Conservation (phyloP, 257 asterid species). For the Solanum verrucosum region DNA sequence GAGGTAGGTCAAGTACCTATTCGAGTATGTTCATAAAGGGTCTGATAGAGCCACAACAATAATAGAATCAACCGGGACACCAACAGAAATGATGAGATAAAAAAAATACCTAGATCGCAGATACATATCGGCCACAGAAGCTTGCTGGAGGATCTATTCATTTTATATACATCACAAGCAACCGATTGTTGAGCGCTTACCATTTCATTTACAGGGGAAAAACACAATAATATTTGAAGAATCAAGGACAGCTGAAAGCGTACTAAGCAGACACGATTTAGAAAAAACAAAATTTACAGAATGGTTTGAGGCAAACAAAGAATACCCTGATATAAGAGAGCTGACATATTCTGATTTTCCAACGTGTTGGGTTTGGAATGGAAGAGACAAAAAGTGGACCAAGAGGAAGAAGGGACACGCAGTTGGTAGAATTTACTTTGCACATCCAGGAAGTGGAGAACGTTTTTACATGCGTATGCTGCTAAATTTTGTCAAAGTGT, state of each 20-base stretch:
- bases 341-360: not conserved
- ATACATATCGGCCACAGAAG: not conserved
- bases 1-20: no score
- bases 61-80: not conserved
- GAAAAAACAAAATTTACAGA: not conserved
- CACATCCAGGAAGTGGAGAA: not conserved
- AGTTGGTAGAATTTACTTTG: not conserved
- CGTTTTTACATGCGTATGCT: not conserved
- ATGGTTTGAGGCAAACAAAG: constrained; percentile 2
- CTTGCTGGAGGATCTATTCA: not conserved
- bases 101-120: not conserved
- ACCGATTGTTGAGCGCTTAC: not conserved
- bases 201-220: not conserved
- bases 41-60: not conserved
- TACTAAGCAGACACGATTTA: not conserved
- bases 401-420: not conserved
- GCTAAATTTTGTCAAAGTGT: not conserved
- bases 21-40: no score
- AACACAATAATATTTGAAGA: not conserved
- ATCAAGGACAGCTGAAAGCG: not conserved
- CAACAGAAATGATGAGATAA: not conserved
- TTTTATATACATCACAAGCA: not conserved
- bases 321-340: not conserved
- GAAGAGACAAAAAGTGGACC: not conserved
- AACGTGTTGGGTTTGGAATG: not conserved